These are phyloP conservation scores for Penicillium sp. DNA, from an alignment of 2,329 filamentous ascomycete species.

Conservation along the genomic window DNA sequence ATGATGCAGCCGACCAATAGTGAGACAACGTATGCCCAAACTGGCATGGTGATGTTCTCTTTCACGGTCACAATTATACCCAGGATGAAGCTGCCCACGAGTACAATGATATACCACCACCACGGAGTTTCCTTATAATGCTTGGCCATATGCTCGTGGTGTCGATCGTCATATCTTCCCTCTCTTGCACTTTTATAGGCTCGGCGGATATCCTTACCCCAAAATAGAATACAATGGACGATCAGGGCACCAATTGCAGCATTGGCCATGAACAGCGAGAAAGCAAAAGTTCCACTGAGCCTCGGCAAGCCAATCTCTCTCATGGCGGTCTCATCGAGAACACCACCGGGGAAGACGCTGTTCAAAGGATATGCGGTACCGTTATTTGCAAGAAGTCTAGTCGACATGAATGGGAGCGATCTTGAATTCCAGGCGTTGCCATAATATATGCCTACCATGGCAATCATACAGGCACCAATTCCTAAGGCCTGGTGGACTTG, in stretches of 20 bases:
- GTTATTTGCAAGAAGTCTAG: constrained; percentile 42
- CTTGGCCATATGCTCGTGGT: constrained; percentile 54
- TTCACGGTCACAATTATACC: constrained; percentile 32
- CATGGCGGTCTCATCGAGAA: constrained; percentile 37
- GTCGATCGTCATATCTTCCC: constrained; percentile 50
- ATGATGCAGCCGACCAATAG: constrained; percentile 30
- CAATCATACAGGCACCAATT: constrained; percentile 50
- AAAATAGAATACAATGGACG: constrained; percentile 55
- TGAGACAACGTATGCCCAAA: constrained; percentile 35
- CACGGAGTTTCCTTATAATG: constrained; percentile 53
- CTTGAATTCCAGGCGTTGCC: constrained; percentile 49
- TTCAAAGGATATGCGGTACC: constrained; percentile 44
- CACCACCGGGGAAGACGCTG: constrained; percentile 41
- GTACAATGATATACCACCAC: constrained; percentile 34
- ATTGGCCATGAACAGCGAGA: constrained; percentile 57
- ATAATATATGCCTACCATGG: constrained; percentile 56
- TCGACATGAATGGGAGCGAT: constrained; percentile 57
- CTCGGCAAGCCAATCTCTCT: constrained; percentile 48
- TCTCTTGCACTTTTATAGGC: constrained; percentile 50
- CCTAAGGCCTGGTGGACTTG: constrained; percentile 51
- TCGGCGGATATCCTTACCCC: constrained; percentile 52
- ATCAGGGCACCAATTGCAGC: constrained; percentile 58
- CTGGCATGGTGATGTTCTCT: constrained; percentile 32
- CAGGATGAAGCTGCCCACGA: constrained; percentile 32
- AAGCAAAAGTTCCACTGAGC: constrained; percentile 53